Conservation (phyloP, 2,329 filamentous ascomycete species). For the Trichoderma sp. region DNA sequence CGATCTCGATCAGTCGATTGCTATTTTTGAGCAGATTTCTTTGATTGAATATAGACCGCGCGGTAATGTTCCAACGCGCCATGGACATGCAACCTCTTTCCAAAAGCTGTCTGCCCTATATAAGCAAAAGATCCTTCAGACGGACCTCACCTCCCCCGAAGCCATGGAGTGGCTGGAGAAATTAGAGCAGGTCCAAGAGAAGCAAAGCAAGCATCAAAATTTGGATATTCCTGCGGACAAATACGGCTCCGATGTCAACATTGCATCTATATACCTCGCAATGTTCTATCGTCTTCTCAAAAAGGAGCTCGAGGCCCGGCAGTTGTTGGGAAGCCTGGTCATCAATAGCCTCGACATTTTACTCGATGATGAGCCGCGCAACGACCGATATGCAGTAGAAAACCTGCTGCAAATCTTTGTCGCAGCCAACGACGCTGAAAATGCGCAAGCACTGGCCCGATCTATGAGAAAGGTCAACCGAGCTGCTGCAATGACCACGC, state of each 20-base stretch:
- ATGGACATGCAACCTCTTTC: slow-evolving; percentile 41
- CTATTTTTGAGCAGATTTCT: slow-evolving; percentile 38
- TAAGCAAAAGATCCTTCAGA: slow-evolving; percentile 34
- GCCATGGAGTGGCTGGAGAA: slow-evolving; percentile 35
- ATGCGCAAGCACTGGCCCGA: slow-evolving; percentile 38
- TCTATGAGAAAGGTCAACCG: slow-evolving; percentile 40
- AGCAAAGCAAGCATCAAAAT: slow-evolving; percentile 40
- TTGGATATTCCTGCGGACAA: slow-evolving; percentile 41
- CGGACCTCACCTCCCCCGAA: slow-evolving; percentile 28
- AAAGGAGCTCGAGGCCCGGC: slow-evolving; percentile 28
- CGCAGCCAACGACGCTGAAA: slow-evolving; percentile 37
- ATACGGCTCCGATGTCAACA: slow-evolving; percentile 43
- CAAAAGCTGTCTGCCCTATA: slow-evolving; percentile 41
- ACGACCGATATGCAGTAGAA: slow-evolving; percentile 43
- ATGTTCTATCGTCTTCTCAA: slow-evolving; percentile 38
- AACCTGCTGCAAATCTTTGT: slow-evolving; percentile 42
- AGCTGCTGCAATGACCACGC: slow-evolving; percentile 29
- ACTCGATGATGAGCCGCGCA: slow-evolving; percentile 41
- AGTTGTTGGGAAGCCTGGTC: slow-evolving; percentile 35
- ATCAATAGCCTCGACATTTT: slow-evolving; percentile 40
- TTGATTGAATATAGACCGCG: slow-evolving; percentile 39
- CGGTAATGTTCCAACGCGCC: slow-evolving; percentile 40
- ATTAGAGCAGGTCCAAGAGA: slow-evolving; percentile 36
- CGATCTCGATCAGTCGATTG: slow-evolving; percentile 35
- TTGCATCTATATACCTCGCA: slow-evolving; percentile 41